Percentiles rank a stretch among this genome's conserved stretches.
Evolutionary conservation across 2,329 filamentous ascomycete genomes (phyloP).

Genomic region (Hypocrella siamensis): DNA sequence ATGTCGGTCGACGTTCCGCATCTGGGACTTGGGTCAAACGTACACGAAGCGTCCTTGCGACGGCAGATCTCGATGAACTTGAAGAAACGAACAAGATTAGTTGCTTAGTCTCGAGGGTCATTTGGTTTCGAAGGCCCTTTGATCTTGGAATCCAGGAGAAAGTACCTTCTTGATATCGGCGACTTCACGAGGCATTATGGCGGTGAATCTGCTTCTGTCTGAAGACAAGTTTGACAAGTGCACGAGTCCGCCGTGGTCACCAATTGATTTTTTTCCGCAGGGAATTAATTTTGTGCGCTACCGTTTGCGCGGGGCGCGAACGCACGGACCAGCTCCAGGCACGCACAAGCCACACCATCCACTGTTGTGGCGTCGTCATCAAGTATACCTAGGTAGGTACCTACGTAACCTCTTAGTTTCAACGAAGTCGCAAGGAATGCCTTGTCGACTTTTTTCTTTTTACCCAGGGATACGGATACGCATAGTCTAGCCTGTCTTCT

Average conservation of each 20-base stretch:
- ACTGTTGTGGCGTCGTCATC: too few species aligned
- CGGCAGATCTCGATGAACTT: conserved; percentile 99
- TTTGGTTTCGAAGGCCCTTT: neutral
- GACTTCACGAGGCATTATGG: conserved; percentile 96
- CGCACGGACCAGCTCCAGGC: conserved; percentile 11
- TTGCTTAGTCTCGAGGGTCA: neutral
- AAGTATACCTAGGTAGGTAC: too few species aligned
- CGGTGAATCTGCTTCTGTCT: conserved; percentile 27
- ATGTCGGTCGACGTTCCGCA: neutral
- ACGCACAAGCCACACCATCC: too few species aligned
- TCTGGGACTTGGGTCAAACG: conserved; percentile 30
- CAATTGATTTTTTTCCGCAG: neutral
- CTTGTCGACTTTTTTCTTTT: too few species aligned
- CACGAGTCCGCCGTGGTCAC: conserved; percentile 1
- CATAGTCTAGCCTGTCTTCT: too few species aligned
- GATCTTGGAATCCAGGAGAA: too few species aligned
- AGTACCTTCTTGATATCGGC: conserved; percentile 83
- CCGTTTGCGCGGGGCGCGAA: conserved; percentile 9
- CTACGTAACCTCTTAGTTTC: too few species aligned
- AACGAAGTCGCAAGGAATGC: too few species aligned
- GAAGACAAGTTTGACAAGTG: conserved; percentile 7
- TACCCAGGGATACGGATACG: too few species aligned
- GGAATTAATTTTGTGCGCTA: conserved; percentile 4
- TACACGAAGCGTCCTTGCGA: conserved; percentile 98
- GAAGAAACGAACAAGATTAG: conserved; percentile 6